Percentiles rank a stretch among this genome's conserved stretches.
These are phyloP conservation scores for Cucurbita argyrosperma DNA, from an alignment of 306 rosid species.

Conservation along the genomic window DNA sequence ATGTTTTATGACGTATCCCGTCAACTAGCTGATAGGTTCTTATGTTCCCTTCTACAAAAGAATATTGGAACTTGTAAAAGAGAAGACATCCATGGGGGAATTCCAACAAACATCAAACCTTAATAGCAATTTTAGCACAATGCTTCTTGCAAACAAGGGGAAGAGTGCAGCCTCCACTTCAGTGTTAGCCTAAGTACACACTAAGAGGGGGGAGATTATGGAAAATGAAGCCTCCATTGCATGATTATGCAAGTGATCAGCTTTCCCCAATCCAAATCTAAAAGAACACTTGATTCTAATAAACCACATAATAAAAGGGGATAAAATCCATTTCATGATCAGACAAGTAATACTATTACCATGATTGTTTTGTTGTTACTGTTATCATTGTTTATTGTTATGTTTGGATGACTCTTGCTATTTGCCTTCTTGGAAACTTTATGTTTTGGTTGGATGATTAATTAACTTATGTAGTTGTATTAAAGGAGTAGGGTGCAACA, in stretches of 20 bases:
- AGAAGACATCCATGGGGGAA: not conserved
- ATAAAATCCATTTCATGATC: not conserved
- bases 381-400: not conserved
- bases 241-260: not conserved
- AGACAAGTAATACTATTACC: not conserved
- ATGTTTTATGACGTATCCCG: not conserved
- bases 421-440: constrained; percentile 3
- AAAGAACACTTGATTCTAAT: not conserved
- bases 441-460: constrained; percentile 13
- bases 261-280: not conserved
- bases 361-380: not conserved
- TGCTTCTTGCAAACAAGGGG: not conserved
- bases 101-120: not conserved
- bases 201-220: not conserved
- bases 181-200: not conserved
- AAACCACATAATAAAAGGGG: not conserved
- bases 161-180: not conserved
- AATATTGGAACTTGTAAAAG: not conserved
- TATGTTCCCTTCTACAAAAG: not conserved
- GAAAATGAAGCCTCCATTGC: not conserved
- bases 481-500: constrained; percentile 78
- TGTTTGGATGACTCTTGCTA: not conserved
- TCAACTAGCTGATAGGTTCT: not conserved
- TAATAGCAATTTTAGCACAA: too few species aligned
- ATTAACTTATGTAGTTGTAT: constrained; percentile 25